Percentiles rank a stretch among this genome's conserved stretches.
phyloP scores from a whole-genome alignment of 768 basidiomycete species.

The Termitomyces titanicus region DNA sequence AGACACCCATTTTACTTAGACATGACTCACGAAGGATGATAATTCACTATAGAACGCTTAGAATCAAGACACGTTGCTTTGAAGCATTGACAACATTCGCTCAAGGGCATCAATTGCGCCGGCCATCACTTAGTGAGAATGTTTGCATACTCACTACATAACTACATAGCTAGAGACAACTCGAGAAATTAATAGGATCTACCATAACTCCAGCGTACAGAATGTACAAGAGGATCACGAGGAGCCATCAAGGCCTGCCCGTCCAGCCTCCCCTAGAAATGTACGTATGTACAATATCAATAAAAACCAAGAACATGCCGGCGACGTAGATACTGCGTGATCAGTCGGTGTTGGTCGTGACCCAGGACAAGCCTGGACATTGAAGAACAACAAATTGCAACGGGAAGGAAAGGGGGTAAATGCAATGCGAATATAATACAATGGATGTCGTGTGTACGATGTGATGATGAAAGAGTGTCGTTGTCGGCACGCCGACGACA shows the following conservation, averaged over 20 bases:
- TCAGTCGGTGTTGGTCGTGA: conserved; percentile 11
- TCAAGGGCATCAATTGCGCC: no score
- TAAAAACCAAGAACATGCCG: conserved; percentile 6
- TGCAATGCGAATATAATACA: conserved; percentile 14
- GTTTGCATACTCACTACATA: no score
- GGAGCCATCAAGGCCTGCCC: conserved; percentile 9
- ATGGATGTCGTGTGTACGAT: conserved; percentile 9
- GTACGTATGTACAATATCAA: conserved; percentile 1
- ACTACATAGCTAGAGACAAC: no score
- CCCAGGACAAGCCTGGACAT: conserved; percentile 2
- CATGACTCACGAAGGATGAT: no score
- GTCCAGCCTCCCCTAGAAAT: conserved; percentile 5
- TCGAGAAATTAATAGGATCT: no score
- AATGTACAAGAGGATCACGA: conserved; percentile 8
- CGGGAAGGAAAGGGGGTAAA: neutral
- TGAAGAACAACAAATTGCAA: neutral
- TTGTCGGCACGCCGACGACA: conserved; percentile 8
- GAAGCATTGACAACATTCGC: no score
- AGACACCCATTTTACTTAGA: no score
- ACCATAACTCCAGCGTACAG: conserved; percentile 10
- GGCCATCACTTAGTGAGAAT: no score
- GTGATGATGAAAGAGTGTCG: conserved; percentile 12
- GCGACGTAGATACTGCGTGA: conserved; percentile 16
- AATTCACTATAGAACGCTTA: no score
- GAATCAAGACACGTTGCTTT: no score